A percentile compares a stretch with the other conserved stretches of the same genome.
These are phyloP conservation scores for Fusarium sp. DNA, from an alignment of 2,329 filamentous ascomycete species.

Conservation along the genomic window DNA sequence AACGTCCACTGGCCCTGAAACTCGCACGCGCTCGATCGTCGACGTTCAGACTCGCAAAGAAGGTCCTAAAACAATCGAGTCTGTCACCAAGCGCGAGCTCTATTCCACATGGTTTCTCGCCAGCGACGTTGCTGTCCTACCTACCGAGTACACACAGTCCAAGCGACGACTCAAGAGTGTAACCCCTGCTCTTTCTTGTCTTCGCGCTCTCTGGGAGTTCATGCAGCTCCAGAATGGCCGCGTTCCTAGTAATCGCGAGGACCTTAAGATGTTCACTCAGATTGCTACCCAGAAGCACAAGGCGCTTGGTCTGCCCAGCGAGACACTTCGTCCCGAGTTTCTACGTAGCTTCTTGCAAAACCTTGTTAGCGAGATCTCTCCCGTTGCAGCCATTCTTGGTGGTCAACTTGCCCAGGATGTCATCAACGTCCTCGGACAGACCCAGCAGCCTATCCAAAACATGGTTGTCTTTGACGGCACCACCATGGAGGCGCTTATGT, in stretches of 20 bases:
- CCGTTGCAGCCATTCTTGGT: conserved; percentile 89
- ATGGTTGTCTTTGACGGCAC: conserved; percentile 92
- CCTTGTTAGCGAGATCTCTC: conserved; percentile 83
- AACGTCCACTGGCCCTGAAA: conserved; percentile 73
- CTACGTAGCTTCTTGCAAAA: conserved; percentile 89
- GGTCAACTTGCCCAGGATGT: conserved; percentile 95
- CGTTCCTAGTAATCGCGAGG: conserved; percentile 69
- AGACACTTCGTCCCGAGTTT: conserved; percentile 77
- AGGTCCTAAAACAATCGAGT: conserved; percentile 77
- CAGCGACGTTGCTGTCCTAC: conserved; percentile 79
- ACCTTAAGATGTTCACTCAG: conserved; percentile 81
- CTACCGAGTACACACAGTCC: conserved; percentile 74
- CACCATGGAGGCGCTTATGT: conserved; percentile 80
- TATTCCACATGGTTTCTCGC: conserved; percentile 92
- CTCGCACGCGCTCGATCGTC: conserved; percentile 80
- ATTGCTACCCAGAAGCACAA: conserved; percentile 83
- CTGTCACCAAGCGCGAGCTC: conserved; percentile 90
- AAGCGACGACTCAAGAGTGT: conserved; percentile 79
- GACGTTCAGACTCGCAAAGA: conserved; percentile 77
- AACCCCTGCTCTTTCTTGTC: conserved; percentile 85
- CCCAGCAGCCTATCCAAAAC: conserved; percentile 96
- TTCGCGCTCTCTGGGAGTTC: conserved; percentile 92
- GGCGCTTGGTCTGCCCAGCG: conserved; percentile 75
- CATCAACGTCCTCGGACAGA: conserved; percentile 92
- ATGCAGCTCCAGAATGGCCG: conserved; percentile 64